Base-by-base conservation (phyloP, 306 rosid genomes). In the Medicago arabica region DNA sequence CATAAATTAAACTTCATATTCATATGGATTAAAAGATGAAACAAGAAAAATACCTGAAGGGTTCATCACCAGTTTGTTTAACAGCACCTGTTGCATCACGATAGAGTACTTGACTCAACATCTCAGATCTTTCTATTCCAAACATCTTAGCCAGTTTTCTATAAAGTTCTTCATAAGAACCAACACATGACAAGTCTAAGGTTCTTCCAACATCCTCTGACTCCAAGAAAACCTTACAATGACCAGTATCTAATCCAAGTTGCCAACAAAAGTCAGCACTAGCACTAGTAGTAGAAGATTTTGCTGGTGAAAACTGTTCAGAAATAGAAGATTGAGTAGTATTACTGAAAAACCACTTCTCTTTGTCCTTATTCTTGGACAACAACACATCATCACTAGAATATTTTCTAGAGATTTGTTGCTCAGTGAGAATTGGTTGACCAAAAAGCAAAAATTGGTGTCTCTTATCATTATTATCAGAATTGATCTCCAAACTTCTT, bases 361-460 rank as follows among this genome's bases (percentile, higher is more conserved):
- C 87, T 44, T 84, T 81, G 25, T 85, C 83, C 60, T 78, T 73
- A 17, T 75, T 15, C 12, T 46, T 15, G 15, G 51, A 46, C 51
- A 46, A 46, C 51, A 46, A 13, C 14, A 46, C 51, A 46, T 46
- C 16, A 46, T 82, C 90, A 67, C 77, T 36, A 3, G 90, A 85
- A 73, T 83, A 58, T 74, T 83, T 81, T 72, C 59, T 80, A 77
- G 90, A 84, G 19, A 92, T 88, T 81, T 95, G 96, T 86, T 95
- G 97, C 84, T 95, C 99, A 0, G 98, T 92, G 74, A 90, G 89
- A 78, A 95, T 95, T n/a, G 92, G 98, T 82, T 95, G 95, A 81
- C 99, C 99, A 47, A 95, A 95, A 86, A 95, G 99, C 43, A 85
- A 69, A 82, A 95, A 95, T 70, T 86, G 92, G 85, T 90, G 96